Evolutionary conservation across 2,329 filamentous ascomycete species (phyloP), one percentile per base, ranked within the genome.

Genomic region (Aureobasidium sp.): DNA sequence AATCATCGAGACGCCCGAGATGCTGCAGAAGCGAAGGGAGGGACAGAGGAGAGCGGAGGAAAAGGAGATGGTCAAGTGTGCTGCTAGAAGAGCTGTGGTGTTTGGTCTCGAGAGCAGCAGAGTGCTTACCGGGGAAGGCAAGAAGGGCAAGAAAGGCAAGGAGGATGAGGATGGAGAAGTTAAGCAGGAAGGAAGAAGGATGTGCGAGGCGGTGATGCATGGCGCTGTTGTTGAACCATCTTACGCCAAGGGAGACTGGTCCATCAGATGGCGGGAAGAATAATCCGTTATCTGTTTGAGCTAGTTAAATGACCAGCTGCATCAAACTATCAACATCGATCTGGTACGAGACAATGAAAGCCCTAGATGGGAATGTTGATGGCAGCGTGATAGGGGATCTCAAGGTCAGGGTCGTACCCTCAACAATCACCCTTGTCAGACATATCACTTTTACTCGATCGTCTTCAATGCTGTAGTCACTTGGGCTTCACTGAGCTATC

Each of bases 191-290:
- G 67, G 53, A 59, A 64, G 60, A 62, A 74, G 75, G 60, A 77
- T 80, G 64, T 84, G 81, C 61, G 83, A 85, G 68, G 82, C 81
- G 8, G 72, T 85, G 2, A 84, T 84, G 81, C 74, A 77, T 42
- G 81, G 80, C 0, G 76, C 75, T 46, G 79, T 84, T 3, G 81
- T 84, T 0, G 83, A 85, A 67, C 77, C 81, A 3, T 81, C 79
- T 61, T 85, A 80, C 69, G 82, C 82, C 0, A 86, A 85, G 64
- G 82, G 82, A 0, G 78, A 84, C 47, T 85, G 81, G 82, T 75
- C 74, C 0, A 75, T 85, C 11, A 68, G 81, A 62, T 84, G 81
- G 81, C 74, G 82, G 62, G 81, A 83, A 61, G 65, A 66, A 21
- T 67, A 25, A 15, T 2, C 6, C 10, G n/a, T 6, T n/a, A 23